These are phyloP conservation scores for Candida methanosorbosa DNA, from an alignment of 805 yeast species.

Conservation along the genomic window DNA sequence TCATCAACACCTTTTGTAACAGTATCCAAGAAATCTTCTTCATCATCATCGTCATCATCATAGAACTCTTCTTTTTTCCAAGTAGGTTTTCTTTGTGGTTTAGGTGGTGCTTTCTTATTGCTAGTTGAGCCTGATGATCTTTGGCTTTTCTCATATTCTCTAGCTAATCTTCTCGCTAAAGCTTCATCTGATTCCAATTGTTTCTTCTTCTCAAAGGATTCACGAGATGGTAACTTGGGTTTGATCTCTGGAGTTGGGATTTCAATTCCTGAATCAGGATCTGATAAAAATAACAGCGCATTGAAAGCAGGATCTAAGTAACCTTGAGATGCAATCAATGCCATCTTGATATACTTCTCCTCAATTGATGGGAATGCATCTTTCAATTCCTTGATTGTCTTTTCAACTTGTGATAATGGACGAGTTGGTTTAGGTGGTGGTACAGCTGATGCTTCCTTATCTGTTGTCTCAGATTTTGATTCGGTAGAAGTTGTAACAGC, in stretches of 20 bases:
- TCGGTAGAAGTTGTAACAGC: not conserved
- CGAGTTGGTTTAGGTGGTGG: conserved; percentile 47
- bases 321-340: conserved; percentile 80
- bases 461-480: not conserved
- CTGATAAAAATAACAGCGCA: conserved; percentile 73
- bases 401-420: conserved; percentile 53
- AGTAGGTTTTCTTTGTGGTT: conserved; percentile 19
- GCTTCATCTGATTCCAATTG: conserved; percentile 50
- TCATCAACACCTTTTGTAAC: conserved; percentile 73
- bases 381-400: conserved; percentile 49
- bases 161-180: conserved; percentile 73
- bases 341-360: conserved; percentile 61
- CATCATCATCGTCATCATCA: conserved; percentile 27
- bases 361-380: conserved; percentile 86
- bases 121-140: conserved; percentile 17
- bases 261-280: conserved; percentile 54
- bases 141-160: conserved; percentile 35
- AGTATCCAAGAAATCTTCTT: conserved; percentile 45
- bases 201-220: conserved; percentile 21
- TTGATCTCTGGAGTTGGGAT: conserved; percentile 29
- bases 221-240: conserved; percentile 25
- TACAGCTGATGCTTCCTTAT: conserved; percentile 1
- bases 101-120: conserved; percentile 10
- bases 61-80: conserved; percentile 10
- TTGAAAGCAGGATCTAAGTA: conserved; percentile 79